These are phyloP conservation scores for Porcisia deanei DNA, from an alignment of 208 protist species.

Conservation along the genomic window DNA sequence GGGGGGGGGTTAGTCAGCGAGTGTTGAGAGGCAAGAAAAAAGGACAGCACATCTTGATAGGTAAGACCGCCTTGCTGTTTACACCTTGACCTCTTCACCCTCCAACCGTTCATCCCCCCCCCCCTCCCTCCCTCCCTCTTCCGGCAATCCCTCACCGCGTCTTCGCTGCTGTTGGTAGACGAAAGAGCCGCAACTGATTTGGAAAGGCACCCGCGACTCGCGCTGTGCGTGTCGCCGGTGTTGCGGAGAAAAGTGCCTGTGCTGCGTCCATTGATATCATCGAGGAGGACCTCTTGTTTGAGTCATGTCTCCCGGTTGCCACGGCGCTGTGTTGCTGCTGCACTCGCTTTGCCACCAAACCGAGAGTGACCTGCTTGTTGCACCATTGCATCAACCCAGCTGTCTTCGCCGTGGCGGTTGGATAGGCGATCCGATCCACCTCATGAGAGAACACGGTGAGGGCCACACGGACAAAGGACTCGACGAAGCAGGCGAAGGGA, in stretches of 20 bases:
- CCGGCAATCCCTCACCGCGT: background rate
- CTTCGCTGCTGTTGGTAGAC: slow-evolving; percentile 6
- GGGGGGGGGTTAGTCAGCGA: background rate
- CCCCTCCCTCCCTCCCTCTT: background rate
- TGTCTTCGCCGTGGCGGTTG: slow-evolving; percentile 54
- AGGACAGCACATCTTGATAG: background rate
- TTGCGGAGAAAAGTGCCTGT: background rate
- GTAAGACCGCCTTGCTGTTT: too few species aligned
- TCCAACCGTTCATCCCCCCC: background rate
- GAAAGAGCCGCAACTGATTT: slow-evolving; percentile 20
- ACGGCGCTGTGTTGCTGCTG: slow-evolving; percentile 10
- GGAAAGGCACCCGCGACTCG: slow-evolving; percentile 13
- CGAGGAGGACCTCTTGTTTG: background rate
- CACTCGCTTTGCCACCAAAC: slow-evolving; percentile 34
- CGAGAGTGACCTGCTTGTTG: slow-evolving; percentile 60
- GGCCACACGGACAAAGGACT: slow-evolving; percentile 75
- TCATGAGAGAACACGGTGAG: slow-evolving; percentile 68
- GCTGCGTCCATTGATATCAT: background rate
- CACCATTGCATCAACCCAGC: slow-evolving; percentile 72
- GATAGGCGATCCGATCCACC: slow-evolving; percentile 47
- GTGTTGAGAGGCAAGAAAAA: background rate
- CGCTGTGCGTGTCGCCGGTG: slow-evolving; percentile 1
- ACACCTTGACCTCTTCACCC: background rate
- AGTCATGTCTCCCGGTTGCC: background rate
- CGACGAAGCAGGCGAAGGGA: slow-evolving; percentile 61